Evolutionary conservation across 176 grass and related monocot species (phyloP).

Genomic region (Lolium rigidum): DNA sequence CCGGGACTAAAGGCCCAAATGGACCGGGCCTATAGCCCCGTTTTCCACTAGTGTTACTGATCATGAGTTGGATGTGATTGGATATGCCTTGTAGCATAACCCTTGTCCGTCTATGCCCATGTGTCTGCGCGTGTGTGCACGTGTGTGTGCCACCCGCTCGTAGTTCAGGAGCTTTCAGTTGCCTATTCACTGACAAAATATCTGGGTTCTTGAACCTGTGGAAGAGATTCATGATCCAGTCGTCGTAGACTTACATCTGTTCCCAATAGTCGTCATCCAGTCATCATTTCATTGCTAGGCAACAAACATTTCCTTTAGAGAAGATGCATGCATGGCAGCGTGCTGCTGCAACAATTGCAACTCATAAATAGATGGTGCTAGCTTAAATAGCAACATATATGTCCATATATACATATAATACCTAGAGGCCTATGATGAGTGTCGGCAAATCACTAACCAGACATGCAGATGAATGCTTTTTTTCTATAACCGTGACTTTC

Average conservation of each 20-base stretch:
- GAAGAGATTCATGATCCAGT: not conserved
- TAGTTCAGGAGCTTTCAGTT: conserved; percentile 7
- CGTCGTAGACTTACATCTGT: not conserved
- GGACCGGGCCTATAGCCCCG: too few relatives aligned
- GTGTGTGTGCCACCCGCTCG: not conserved
- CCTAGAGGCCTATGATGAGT: not conserved
- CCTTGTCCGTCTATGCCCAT: not conserved
- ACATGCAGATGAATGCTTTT: not conserved
- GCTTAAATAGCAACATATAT: not conserved
- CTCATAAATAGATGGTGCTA: not conserved
- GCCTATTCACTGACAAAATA: not conserved
- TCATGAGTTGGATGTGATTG: not conserved
- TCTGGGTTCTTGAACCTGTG: not conserved
- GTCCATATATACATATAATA: not conserved
- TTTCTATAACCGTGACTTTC: not conserved
- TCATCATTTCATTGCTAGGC: not conserved
- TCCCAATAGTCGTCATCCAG: not conserved
- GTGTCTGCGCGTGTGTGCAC: not conserved
- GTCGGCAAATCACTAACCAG: not conserved
- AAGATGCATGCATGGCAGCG: not conserved
- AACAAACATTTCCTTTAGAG: not conserved
- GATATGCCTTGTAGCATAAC: not conserved
- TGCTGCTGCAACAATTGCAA: not conserved
- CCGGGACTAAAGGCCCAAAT: too few relatives aligned
- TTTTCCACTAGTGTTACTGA: too few relatives aligned